Conservation (phyloP, 2,329 filamentous ascomycete species). For the Aspergillus nomiae region DNA sequence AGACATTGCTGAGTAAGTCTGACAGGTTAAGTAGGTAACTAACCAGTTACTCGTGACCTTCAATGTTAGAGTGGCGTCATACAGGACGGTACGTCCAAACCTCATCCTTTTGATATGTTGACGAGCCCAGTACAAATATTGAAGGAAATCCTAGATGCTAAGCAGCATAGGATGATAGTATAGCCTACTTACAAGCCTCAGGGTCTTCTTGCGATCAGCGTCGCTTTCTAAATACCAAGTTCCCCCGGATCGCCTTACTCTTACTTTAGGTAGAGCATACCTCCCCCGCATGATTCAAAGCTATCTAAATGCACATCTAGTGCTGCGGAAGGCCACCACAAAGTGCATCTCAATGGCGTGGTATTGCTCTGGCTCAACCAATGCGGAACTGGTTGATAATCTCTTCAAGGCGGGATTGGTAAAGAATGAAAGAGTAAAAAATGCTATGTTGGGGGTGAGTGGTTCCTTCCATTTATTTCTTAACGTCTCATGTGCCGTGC, state of each 20-base stretch:
- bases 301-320: neutral
- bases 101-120: neutral
- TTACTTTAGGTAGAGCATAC: neutral
- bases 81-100: neutral
- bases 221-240: neutral
- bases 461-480: neutral
- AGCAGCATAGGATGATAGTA: neutral
- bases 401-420: conserved; percentile 73
- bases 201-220: neutral
- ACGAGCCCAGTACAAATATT: neutral
- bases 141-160: neutral
- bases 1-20: neutral
- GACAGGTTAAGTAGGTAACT: neutral
- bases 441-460: conserved; percentile 74
- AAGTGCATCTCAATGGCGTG: conserved; percentile 71
- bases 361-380: conserved; percentile 76
- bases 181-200: neutral
- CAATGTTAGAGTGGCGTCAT: neutral
- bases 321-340: conserved; percentile 8
- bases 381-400: conserved; percentile 76
- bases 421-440: conserved; percentile 67
- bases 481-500: neutral
- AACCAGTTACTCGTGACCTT: neutral
- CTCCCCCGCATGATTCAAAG: conserved; percentile 15
- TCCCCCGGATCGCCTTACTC: neutral